phyloP scores from a whole-genome alignment of 202 grass and related monocot genomes.

The Carex sylvatica region DNA sequence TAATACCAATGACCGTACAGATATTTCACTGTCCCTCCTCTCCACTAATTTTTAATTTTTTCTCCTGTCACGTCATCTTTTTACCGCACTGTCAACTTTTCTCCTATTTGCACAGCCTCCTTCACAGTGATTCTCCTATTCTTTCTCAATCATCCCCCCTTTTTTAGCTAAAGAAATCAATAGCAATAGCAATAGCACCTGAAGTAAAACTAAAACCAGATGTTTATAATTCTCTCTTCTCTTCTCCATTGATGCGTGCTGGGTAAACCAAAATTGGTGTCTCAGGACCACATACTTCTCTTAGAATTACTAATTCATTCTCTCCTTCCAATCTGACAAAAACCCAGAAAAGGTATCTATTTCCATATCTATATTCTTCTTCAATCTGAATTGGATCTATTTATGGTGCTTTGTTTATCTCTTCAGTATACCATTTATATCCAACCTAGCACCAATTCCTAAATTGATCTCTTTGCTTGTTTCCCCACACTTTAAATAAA shows the following conservation, averaged over 20 bases:
- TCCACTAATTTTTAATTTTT: conserved; percentile 27
- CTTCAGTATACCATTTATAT: conserved; percentile 2
- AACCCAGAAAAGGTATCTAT: conserved; percentile 13
- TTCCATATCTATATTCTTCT: background rate
- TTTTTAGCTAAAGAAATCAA: background rate
- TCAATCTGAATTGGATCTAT: conserved; percentile 12
- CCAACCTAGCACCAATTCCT: conserved; percentile 32
- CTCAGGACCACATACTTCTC: conserved; percentile 50
- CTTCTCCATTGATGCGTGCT: conserved; percentile 21
- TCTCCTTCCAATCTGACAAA: conserved; percentile 28
- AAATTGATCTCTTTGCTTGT: conserved; percentile 42
- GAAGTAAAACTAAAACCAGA: background rate
- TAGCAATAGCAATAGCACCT: no score
- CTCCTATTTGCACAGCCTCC: conserved; percentile 25
- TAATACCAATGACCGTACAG: conserved; percentile 11
- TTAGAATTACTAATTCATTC: conserved; percentile 25
- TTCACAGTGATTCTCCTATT: background rate
- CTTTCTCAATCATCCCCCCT: background rate
- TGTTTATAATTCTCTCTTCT: background rate
- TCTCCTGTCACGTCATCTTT: conserved; percentile 78
- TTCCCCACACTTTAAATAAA: background rate
- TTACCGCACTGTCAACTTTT: conserved; percentile 44
- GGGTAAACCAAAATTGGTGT: conserved; percentile 35
- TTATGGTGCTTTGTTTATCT: conserved; percentile 14
- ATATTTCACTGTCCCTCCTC: conserved; percentile 36